phyloP scores from a whole-genome alignment of 2,329 filamentous ascomycete genomes.

The Biscogniauxia mediterranea region DNA sequence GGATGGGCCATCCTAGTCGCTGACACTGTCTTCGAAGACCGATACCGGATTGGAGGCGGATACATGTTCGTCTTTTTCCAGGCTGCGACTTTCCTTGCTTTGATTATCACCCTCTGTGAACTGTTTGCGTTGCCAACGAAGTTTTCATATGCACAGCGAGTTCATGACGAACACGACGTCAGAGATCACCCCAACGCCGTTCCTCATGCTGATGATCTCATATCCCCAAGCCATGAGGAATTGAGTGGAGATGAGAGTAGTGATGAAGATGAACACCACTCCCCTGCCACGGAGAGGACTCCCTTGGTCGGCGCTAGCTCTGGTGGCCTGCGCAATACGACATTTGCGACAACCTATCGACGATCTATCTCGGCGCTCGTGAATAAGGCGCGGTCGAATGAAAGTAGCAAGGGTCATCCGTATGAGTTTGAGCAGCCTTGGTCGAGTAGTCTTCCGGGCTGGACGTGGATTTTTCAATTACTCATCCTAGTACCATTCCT shows the following conservation, averaged over 20 bases:
- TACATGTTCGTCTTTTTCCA: slow-evolving; percentile 84
- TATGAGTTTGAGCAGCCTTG: slow-evolving; percentile 80
- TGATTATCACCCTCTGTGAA: slow-evolving; percentile 75
- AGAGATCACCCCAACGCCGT: slow-evolving; percentile 36
- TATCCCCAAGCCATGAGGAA: slow-evolving; percentile 20
- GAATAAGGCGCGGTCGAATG: slow-evolving; percentile 30
- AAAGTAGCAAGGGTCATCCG: slow-evolving; percentile 32
- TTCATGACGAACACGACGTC: slow-evolving; percentile 49
- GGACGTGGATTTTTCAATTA: slow-evolving; percentile 87
- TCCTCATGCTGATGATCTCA: slow-evolving; percentile 21
- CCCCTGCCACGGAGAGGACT: slow-evolving; percentile 57
- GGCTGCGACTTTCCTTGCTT: slow-evolving; percentile 69
- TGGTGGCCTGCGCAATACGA: slow-evolving; percentile 59
- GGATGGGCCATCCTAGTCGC: slow-evolving; percentile 72
- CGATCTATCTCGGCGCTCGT: slow-evolving; percentile 42
- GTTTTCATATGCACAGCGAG: slow-evolving; percentile 61
- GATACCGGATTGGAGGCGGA: slow-evolving; percentile 70
- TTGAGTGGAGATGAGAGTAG: slow-evolving; percentile 23
- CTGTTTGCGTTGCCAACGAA: slow-evolving; percentile 75
- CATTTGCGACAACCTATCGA: slow-evolving; percentile 56
- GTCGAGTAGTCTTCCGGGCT: slow-evolving; percentile 75
- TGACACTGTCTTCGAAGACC: slow-evolving; percentile 74
- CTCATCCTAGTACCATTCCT: slow-evolving; percentile 75
- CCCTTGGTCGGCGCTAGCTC: slow-evolving; percentile 74
- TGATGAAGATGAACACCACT: slow-evolving; percentile 24